Percentiles rank a stretch among this genome's conserved stretches.
These are phyloP conservation scores for Blepharisma undulans DNA, from an alignment of 169 alveolate species.

Conservation along the genomic window DNA sequence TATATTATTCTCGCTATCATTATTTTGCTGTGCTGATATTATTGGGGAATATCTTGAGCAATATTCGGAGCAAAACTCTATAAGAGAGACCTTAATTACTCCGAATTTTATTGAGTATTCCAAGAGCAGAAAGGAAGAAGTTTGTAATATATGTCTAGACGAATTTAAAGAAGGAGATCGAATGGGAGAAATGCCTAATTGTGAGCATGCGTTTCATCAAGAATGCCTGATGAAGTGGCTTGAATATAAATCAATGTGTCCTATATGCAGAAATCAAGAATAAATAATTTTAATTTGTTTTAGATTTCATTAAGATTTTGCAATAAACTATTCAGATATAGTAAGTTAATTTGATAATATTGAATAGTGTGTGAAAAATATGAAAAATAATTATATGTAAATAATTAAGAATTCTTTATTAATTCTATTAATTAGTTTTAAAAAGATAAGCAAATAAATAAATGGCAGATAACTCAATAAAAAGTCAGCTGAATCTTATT, in stretches of 20 bases:
- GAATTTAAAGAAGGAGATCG: not conserved
- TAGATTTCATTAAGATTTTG: too few species aligned
- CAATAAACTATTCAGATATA: not conserved
- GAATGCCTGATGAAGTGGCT: slow-evolving; percentile 20
- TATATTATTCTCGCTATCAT: not conserved
- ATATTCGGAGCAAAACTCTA: not conserved
- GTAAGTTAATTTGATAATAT: too few species aligned
- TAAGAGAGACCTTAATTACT: not conserved
- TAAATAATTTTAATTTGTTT: not conserved
- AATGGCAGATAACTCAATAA: not conserved
- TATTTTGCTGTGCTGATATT: not conserved
- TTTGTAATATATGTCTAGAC: not conserved
- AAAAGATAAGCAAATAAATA: not conserved
- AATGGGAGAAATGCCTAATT: slow-evolving; percentile 4
- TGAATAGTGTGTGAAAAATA: too few species aligned
- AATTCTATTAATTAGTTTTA: too few species aligned
- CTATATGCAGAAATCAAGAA: slow-evolving; percentile 7
- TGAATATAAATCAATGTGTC: not conserved
- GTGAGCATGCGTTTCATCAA: slow-evolving; percentile 18
- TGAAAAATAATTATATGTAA: not conserved
- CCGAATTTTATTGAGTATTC: not conserved
- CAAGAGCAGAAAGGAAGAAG: not conserved
- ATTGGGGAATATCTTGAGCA: not conserved
- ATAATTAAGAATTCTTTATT: not conserved
- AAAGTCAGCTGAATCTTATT: not conserved